A percentile compares a stretch with the other conserved stretches of the same genome.
These are phyloP conservation scores for Isatis tinctoria DNA, from an alignment of 345 rosid genomes.

Conservation along the genomic window DNA sequence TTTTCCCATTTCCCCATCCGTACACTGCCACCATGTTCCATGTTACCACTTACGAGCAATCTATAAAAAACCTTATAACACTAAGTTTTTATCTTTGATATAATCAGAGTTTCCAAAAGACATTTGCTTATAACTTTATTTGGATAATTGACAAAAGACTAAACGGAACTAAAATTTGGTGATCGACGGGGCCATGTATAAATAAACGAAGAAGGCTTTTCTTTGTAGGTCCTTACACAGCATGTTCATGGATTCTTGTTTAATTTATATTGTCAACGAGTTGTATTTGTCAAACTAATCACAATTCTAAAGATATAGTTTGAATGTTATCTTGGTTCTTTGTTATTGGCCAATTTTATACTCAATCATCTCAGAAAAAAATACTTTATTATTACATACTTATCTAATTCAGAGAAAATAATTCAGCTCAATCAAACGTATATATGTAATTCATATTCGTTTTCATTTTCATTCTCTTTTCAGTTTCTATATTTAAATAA, in stretches of 20 bases:
- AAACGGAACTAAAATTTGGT: neutral
- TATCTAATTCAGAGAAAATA: neutral
- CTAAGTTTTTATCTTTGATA: neutral
- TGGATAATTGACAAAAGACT: neutral
- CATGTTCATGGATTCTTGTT: neutral
- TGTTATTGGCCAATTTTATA: constrained; percentile 8
- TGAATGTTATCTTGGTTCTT: constrained; percentile 32
- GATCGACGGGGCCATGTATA: neutral
- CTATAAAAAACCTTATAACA: neutral
- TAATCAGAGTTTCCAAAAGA: neutral
- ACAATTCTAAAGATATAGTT: neutral
- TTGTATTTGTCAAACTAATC: neutral
- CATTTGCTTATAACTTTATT: neutral
- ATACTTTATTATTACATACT: neutral
- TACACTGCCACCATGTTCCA: constrained; percentile 29
- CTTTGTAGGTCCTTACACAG: constrained; percentile 20
- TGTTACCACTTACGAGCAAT: constrained; percentile 8
- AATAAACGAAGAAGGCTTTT: neutral
- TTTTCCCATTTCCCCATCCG: constrained; percentile 26
- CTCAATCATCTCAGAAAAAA: neutral
- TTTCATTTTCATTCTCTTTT: neutral
- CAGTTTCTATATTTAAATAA: neutral
- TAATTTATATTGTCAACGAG: neutral
- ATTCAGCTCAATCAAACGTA: neutral
- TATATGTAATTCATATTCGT: neutral